Evolutionary conservation across 1,284 basidiomycete genomes (phyloP).

Genomic region (Anthracocystis setariae): DNA sequence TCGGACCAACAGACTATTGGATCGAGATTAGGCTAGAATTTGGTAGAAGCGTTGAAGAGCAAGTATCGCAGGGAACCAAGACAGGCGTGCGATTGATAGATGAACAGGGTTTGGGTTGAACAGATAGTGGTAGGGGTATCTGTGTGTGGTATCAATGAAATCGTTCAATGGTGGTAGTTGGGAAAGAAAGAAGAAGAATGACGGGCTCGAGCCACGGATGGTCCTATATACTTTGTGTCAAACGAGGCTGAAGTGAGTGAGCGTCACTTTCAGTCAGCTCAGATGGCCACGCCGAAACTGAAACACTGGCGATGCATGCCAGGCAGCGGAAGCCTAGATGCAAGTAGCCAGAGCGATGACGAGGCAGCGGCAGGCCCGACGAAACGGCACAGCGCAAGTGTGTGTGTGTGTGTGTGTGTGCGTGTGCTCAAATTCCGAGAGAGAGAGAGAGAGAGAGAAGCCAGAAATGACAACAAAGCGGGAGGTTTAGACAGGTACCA

Average conservation of each 20-base stretch:
- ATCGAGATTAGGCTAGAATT: slow-evolving; percentile 14
- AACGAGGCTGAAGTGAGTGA: background rate
- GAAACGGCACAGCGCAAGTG: too few species aligned
- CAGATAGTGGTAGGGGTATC: slow-evolving; percentile 45
- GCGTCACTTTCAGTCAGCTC: slow-evolving; percentile 8
- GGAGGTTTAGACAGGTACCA: background rate
- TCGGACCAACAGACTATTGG: slow-evolving; percentile 35
- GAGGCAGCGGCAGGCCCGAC: too few species aligned
- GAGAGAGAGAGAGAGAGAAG: too few species aligned
- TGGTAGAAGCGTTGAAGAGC: background rate
- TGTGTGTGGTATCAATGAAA: slow-evolving; percentile 38
- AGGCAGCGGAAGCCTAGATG: too few species aligned
- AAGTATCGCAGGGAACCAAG: slow-evolving; percentile 44
- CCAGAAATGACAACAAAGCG: background rate
- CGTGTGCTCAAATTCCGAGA: too few species aligned
- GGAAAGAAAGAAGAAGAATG: background rate
- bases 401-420: too few species aligned
- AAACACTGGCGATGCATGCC: too few species aligned
- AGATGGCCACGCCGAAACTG: background rate
- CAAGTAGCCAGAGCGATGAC: too few species aligned
- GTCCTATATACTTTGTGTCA: slow-evolving; percentile 25
- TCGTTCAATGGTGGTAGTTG: slow-evolving; percentile 18
- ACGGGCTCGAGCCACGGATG: background rate
- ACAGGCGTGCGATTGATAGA: slow-evolving; percentile 38
- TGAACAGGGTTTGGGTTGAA: slow-evolving; percentile 6